Conservation (phyloP, 1,139 yeast genomes). For the Hyphopichia khmerensis region DNA sequence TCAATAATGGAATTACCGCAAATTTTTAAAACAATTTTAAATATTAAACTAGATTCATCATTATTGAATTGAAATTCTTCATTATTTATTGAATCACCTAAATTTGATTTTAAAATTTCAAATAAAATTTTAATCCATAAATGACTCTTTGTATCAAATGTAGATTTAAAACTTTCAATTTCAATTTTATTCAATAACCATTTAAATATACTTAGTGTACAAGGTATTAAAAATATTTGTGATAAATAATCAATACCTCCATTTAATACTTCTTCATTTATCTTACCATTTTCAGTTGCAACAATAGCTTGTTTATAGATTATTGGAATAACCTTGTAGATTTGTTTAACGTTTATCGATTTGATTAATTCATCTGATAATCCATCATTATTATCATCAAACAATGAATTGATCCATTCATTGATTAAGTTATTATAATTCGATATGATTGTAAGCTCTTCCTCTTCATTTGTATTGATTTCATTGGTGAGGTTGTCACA, state of each 20-base stretch:
- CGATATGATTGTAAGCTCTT: slow-evolving; percentile 29
- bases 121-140: slow-evolving; percentile 16
- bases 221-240: slow-evolving; percentile 42
- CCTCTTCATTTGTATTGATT: slow-evolving; percentile 16
- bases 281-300: slow-evolving; percentile 56
- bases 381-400: slow-evolving; percentile 73
- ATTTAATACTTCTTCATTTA: slow-evolving; percentile 33
- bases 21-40: slow-evolving; percentile 24
- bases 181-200: slow-evolving; percentile 25
- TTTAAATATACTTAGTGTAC: slow-evolving; percentile 34
- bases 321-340: slow-evolving; percentile 67
- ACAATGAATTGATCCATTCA: slow-evolving; percentile 80
- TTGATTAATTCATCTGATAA: slow-evolving; percentile 80
- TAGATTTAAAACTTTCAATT: slow-evolving; percentile 4
- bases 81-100: slow-evolving; percentile 9
- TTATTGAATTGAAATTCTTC: slow-evolving; percentile 3
- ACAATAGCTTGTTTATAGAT: slow-evolving; percentile 71
- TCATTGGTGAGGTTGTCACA: slow-evolving; percentile 28
- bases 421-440: slow-evolving; percentile 52
- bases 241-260: slow-evolving; percentile 48
- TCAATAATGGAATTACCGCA: slow-evolving; percentile 19
- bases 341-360: slow-evolving; percentile 64
- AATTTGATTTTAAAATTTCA: slow-evolving; percentile 24
- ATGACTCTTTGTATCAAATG: slow-evolving; percentile 1
- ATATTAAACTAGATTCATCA: slow-evolving; percentile 20